Evolutionary conservation across 306 rosid genomes (phyloP).

Genomic region (Glycyrrhiza uralensis): DNA sequence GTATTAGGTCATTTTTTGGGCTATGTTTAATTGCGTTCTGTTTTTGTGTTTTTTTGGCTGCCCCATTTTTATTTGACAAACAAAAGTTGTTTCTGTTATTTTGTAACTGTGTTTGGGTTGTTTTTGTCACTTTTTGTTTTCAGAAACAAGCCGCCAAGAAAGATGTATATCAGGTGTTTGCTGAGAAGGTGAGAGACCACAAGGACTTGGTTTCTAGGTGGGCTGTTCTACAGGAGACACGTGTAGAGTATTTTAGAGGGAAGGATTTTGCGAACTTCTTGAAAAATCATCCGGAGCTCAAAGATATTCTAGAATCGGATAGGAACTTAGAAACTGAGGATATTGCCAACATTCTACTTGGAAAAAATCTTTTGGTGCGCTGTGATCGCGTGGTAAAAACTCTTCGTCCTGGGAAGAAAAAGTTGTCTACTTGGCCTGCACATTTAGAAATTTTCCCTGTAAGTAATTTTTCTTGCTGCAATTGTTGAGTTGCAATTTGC

Average conservation of each 20-base stretch:
- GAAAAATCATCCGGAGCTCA: constrained; percentile 77
- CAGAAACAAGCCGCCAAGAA: constrained; percentile 84
- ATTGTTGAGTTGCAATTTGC: not conserved
- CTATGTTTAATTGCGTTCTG: not conserved
- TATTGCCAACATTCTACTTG: constrained; percentile 64
- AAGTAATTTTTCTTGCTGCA: constrained; percentile 24
- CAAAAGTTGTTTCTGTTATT: not conserved
- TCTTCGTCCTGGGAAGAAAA: constrained; percentile 95
- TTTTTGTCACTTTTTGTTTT: constrained; percentile 18
- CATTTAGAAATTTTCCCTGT: constrained; percentile 91
- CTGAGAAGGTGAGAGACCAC: constrained; percentile 94
- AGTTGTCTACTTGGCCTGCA: constrained; percentile 96
- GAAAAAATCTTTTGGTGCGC: constrained; percentile 78
- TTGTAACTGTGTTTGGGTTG: constrained; percentile 4
- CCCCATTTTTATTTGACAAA: not conserved
- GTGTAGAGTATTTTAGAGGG: constrained; percentile 94
- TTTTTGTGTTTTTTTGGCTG: not conserved
- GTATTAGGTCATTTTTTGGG: not conserved
- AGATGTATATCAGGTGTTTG: constrained; percentile 84
- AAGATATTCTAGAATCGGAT: constrained; percentile 75
- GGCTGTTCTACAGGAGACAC: constrained; percentile 97
- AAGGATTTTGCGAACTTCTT: constrained; percentile 82
- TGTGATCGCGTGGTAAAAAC: constrained; percentile 97
- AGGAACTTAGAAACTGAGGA: constrained; percentile 76
- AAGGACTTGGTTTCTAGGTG: constrained; percentile 89